A percentile compares a stretch with the other conserved stretches of the same genome.
Evolutionary conservation across 305 asterid species (phyloP).

Genomic region (Fraxinus dipetala): DNA sequence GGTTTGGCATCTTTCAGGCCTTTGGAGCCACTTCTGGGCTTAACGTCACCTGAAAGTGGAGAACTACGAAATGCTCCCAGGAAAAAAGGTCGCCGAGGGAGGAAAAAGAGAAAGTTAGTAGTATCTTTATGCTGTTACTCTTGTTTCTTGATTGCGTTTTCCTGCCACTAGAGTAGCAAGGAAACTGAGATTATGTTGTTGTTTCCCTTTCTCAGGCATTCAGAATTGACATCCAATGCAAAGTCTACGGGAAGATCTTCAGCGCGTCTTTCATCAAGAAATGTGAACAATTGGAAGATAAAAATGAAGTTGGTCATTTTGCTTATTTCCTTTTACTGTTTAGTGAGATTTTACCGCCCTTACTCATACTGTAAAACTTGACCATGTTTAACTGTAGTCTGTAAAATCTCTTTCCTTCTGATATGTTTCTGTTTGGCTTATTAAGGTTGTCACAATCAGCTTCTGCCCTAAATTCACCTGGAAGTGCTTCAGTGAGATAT

Average conservation of each 20-base stretch:
- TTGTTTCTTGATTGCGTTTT: slow-evolving; percentile 17
- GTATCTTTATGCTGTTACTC: slow-evolving; percentile 35
- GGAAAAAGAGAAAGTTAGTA: slow-evolving; percentile 69
- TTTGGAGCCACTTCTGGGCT: slow-evolving; percentile 48
- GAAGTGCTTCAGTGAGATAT: slow-evolving; percentile 33
- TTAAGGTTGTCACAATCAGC: slow-evolving; percentile 27
- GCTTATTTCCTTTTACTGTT: slow-evolving; percentile 18
- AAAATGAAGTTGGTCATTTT: slow-evolving; percentile 44
- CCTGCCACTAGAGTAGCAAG: slow-evolving; percentile 2
- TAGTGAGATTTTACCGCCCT: neutral
- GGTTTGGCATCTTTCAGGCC: slow-evolving; percentile 43
- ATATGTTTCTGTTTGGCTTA: slow-evolving; percentile 10
- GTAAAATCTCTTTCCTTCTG: neutral
- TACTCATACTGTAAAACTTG: neutral
- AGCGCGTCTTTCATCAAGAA: slow-evolving; percentile 37
- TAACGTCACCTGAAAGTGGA: slow-evolving; percentile 40
- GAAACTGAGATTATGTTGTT: slow-evolving; percentile 1
- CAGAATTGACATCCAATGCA: slow-evolving; percentile 37
- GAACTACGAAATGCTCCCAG: slow-evolving; percentile 18
- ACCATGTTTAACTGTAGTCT: neutral
- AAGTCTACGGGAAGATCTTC: slow-evolving; percentile 41
- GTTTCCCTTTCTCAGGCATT: slow-evolving; percentile 44
- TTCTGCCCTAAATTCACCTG: slow-evolving; percentile 20
- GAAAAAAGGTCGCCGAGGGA: slow-evolving; percentile 25
- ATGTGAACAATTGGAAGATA: slow-evolving; percentile 44